Evolutionary conservation across 768 basidiomycete genomes (phyloP).

Genomic region (Hypholoma sublateritium): DNA sequence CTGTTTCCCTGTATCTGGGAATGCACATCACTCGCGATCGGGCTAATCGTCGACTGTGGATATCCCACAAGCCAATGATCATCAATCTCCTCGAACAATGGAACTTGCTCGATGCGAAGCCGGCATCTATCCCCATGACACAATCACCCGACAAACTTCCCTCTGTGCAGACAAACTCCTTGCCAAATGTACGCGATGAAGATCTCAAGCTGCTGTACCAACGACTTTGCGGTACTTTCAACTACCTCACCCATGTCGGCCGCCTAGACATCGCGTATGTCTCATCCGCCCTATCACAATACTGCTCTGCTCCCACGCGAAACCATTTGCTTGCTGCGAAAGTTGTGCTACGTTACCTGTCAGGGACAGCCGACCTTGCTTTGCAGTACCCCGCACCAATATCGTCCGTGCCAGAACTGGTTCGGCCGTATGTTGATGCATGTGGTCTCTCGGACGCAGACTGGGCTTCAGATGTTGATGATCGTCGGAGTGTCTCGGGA

Average conservation of each 20-base stretch:
- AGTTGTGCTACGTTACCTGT: constrained; percentile 30
- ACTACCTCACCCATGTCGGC: constrained; percentile 24
- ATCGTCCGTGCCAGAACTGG: background rate
- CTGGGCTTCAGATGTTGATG: constrained; percentile 25
- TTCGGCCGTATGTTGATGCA: constrained; percentile 2
- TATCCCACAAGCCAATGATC: constrained; percentile 14
- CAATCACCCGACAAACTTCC: background rate
- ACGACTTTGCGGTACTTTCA: background rate
- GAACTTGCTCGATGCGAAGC: constrained; percentile 4
- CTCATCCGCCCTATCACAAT: constrained; percentile 29
- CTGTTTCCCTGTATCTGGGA: constrained; percentile 7
- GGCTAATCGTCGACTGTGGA: constrained; percentile 2
- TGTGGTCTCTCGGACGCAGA: constrained; percentile 29
- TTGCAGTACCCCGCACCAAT: constrained; percentile 18
- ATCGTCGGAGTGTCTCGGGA: constrained; percentile 32
- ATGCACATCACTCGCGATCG: constrained; percentile 11
- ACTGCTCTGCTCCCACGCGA: constrained; percentile 24
- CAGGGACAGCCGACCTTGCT: constrained; percentile 22
- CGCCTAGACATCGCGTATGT: constrained; percentile 34
- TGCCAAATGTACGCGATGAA: background rate
- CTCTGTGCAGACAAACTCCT: background rate
- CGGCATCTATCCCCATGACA: background rate
- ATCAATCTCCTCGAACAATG: constrained; percentile 9
- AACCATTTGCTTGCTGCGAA: constrained; percentile 31
- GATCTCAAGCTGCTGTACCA: background rate